Evolutionary conservation across 164 flowering plant species (phyloP).

Genomic region (Umbellularia californica): DNA sequence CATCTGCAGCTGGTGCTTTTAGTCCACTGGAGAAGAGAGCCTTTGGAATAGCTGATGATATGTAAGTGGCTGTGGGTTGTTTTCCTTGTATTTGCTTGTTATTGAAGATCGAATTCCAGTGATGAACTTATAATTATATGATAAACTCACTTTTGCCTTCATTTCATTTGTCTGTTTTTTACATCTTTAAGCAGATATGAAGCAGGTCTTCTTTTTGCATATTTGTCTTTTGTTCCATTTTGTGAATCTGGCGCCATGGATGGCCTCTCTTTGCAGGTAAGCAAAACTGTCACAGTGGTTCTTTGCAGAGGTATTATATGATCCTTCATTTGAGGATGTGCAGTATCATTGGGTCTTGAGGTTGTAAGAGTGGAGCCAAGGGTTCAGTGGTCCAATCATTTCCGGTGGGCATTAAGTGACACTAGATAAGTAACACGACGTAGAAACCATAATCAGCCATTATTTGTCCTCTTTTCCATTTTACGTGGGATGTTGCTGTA

Average conservation of each 20-base stretch:
- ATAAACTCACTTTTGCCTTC: not conserved
- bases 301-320: not conserved
- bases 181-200: constrained; percentile 56
- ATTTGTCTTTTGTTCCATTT: constrained; percentile 87
- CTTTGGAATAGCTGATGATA: constrained; percentile 94
- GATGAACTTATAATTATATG: not conserved
- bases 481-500: too few species aligned
- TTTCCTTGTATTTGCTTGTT: constrained; percentile 1
- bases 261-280: constrained; percentile 80
- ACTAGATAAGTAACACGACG: too few species aligned
- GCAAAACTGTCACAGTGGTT: constrained; percentile 2
- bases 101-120: not conserved
- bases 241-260: constrained; percentile 90
- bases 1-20: constrained; percentile 70
- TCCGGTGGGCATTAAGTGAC: not conserved
- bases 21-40: constrained; percentile 69
- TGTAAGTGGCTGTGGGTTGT: constrained; percentile 35
- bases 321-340: not conserved
- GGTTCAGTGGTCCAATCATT: not conserved
- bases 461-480: too few species aligned
- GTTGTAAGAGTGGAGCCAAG: not conserved
- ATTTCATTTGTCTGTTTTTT: not conserved
- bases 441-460: not conserved
- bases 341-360: not conserved
- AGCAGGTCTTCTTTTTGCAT: constrained; percentile 89